Conservation (phyloP, 805 yeast genomes). For the Barnettozyma populi region DNA sequence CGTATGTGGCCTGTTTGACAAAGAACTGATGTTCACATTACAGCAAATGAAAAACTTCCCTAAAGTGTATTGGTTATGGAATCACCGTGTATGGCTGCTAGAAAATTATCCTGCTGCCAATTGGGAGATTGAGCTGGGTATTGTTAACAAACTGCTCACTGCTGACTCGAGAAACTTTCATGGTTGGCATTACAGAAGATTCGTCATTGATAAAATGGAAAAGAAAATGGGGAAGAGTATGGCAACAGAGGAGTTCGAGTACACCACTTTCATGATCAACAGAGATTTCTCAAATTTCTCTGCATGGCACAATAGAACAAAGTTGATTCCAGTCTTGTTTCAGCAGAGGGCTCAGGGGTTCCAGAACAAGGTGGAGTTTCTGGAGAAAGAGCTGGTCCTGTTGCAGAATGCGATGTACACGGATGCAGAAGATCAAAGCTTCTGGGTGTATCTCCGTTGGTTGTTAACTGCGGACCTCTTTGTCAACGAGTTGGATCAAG, state of each 20-base stretch:
- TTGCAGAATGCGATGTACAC: constrained; percentile 82
- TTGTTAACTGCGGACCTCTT: constrained; percentile 38
- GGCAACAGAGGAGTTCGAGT: constrained; percentile 56
- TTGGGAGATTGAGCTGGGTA: constrained; percentile 66
- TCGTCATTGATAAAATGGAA: constrained; percentile 43
- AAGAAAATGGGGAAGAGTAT: constrained; percentile 23
- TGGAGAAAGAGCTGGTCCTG: constrained; percentile 56
- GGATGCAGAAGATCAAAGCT: constrained; percentile 91
- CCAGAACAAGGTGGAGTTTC: constrained; percentile 31
- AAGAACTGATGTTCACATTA: constrained; percentile 61
- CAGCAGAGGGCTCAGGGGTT: constrained; percentile 18
- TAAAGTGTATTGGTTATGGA: constrained; percentile 97
- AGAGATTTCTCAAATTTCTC: constrained; percentile 86
- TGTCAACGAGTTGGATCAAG: constrained; percentile 19
- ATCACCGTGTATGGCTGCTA: constrained; percentile 82
- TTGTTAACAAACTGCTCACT: constrained; percentile 63
- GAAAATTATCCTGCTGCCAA: constrained; percentile 45
- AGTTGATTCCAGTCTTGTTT: constrained; percentile 53
- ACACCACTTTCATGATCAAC: constrained; percentile 74
- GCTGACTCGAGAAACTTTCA: constrained; percentile 84
- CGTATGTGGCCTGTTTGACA: constrained; percentile 33
- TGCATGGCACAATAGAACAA: constrained; percentile 91
- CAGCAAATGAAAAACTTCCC: constrained; percentile 60
- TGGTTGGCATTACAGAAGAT: constrained; percentile 92
- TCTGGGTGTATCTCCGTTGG: constrained; percentile 90